phyloP scores from a whole-genome alignment of 2,329 filamentous ascomycete species.

The Sporothrix globosa region DNA sequence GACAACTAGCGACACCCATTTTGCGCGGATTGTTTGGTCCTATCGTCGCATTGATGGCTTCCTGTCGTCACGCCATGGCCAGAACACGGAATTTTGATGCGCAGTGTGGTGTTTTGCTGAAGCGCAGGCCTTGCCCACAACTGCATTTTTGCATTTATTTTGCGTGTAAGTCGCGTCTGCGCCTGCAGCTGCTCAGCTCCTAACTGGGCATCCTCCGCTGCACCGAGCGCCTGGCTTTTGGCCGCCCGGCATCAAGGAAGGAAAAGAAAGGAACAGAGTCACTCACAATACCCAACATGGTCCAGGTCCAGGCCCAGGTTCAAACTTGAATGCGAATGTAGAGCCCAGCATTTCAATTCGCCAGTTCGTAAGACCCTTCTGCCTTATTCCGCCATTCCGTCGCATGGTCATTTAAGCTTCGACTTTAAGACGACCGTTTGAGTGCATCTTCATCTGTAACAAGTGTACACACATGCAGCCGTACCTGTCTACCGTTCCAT shows the following conservation, averaged over 20 bases:
- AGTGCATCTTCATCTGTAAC: background rate
- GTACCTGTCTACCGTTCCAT: no score
- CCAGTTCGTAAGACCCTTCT: background rate
- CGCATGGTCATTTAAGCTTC: background rate
- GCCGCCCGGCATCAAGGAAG: constrained; percentile 17
- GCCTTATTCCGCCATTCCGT: constrained; percentile 6
- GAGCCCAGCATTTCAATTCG: background rate
- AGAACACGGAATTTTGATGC: background rate
- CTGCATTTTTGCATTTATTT: background rate
- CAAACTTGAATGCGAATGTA: constrained; percentile 2
- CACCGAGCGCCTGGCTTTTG: constrained; percentile 33
- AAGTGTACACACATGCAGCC: no score
- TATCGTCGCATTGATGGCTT: background rate
- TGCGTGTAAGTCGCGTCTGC: constrained; percentile 30
- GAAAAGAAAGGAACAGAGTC: no score
- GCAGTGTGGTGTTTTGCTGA: background rate
- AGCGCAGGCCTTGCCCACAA: background rate
- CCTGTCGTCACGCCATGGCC: background rate
- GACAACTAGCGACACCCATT: background rate
- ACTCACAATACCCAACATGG: background rate
- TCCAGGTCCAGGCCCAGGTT: background rate
- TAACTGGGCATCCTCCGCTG: constrained; percentile 31
- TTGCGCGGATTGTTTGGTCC: background rate
- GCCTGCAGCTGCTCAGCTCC: background rate
- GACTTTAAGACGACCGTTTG: no score